phyloP scores from a whole-genome alignment of 345 rosid species.

The Dimocarpus longan region DNA sequence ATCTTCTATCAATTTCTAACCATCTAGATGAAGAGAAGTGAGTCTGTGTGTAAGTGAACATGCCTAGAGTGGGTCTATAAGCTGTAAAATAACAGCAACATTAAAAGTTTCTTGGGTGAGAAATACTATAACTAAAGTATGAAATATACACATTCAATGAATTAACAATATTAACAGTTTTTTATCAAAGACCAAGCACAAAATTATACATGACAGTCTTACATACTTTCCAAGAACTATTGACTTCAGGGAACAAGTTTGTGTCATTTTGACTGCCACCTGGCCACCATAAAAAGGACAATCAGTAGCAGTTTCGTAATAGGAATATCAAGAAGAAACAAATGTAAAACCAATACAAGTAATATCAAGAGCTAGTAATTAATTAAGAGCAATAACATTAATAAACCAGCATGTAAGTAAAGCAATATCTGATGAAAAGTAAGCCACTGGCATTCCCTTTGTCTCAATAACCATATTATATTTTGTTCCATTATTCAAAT shows the following conservation, averaged over 20 bases:
- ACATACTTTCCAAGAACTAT: constrained; percentile 91
- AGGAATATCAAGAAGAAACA: constrained; percentile 13
- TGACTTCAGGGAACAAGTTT: constrained; percentile 76
- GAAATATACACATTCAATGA: not conserved
- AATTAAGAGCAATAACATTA: not conserved
- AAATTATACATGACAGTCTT: not conserved
- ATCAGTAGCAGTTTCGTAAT: constrained; percentile 22
- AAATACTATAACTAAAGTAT: not conserved
- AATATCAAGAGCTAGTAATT: constrained; percentile 5
- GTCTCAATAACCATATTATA: not conserved
- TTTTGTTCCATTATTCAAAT: not conserved
- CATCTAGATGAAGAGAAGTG: not conserved
- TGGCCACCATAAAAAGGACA: constrained; percentile 32
- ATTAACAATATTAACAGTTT: not conserved
- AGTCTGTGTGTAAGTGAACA: not conserved
- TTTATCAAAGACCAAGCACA: constrained; percentile 11
- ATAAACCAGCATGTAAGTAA: not conserved
- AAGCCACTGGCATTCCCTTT: not conserved
- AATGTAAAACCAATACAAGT: not conserved
- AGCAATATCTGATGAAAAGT: not conserved
- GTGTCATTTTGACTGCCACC: constrained; percentile 67
- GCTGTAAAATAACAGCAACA: not conserved
- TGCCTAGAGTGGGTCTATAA: not conserved
- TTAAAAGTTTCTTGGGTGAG: not conserved
- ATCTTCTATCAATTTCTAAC: not conserved